phyloP scores from a whole-genome alignment of 768 basidiomycete genomes.

The Suillus fuscotomentosus region DNA sequence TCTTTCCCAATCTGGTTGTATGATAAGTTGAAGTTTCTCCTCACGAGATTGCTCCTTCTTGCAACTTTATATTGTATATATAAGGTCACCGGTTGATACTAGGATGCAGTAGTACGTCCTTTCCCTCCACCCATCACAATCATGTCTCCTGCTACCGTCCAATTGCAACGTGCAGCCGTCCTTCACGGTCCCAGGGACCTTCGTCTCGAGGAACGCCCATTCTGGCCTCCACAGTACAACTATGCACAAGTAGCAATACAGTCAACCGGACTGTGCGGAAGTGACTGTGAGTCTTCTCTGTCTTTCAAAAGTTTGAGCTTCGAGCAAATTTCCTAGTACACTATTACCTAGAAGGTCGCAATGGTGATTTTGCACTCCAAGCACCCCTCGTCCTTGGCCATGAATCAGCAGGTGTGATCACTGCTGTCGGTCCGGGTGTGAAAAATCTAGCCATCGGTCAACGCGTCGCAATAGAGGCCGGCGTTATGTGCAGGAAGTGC shows the following conservation, averaged over 20 bases:
- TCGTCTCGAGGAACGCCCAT: conserved; percentile 68
- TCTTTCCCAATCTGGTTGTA: conserved; percentile 21
- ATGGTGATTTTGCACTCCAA: conserved; percentile 88
- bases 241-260: conserved; percentile 79
- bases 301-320: conserved; percentile 2
- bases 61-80: conserved; percentile 31
- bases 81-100: conserved; percentile 10
- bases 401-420: conserved; percentile 86
- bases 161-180: conserved; percentile 69
- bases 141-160: conserved; percentile 50
- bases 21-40: conserved; percentile 17
- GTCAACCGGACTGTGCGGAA: conserved; percentile 90
- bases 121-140: conserved; percentile 18
- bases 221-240: conserved; percentile 68
- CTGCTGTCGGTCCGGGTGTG: conserved; percentile 76
- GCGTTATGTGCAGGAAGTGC: conserved; percentile 82
- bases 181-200: conserved; percentile 85
- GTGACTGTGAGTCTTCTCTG: conserved; percentile 55
- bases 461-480: conserved; percentile 92
- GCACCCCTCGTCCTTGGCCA: conserved; percentile 91
- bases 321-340: conserved; percentile 55
- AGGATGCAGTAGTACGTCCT: conserved; percentile 17
- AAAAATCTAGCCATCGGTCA: conserved; percentile 68
- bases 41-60: conserved; percentile 34
- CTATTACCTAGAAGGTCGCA: conserved; percentile 86